These are phyloP conservation scores for Phlebopus sp. DNA, from an alignment of 1,284 basidiomycete species.

Conservation along the genomic window DNA sequence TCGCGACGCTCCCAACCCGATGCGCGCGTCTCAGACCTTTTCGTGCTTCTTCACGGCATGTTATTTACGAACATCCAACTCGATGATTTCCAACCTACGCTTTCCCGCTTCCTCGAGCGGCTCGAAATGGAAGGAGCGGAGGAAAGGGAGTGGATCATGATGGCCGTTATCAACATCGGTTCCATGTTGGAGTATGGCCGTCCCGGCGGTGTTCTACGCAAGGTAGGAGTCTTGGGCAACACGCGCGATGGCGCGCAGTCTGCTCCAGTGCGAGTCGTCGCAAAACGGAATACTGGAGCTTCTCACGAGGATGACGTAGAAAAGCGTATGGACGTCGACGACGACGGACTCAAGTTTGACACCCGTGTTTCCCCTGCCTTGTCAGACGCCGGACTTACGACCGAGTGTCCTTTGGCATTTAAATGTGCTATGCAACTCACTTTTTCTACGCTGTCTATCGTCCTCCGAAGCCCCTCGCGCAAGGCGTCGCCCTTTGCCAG, in stretches of 20 bases:
- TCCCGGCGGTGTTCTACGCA: slow-evolving; percentile 68
- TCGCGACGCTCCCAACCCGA: slow-evolving; percentile 73
- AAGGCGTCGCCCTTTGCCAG: slow-evolving; percentile 55
- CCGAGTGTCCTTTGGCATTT: slow-evolving; percentile 61
- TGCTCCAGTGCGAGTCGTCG: slow-evolving; percentile 44
- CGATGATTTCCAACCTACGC: slow-evolving; percentile 82
- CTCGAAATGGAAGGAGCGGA: slow-evolving; percentile 77
- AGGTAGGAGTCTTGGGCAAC: slow-evolving; percentile 45
- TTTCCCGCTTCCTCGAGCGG: slow-evolving; percentile 84
- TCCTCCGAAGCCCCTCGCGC: slow-evolving; percentile 64
- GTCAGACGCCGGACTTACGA: slow-evolving; percentile 32
- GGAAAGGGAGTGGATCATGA: slow-evolving; percentile 94
- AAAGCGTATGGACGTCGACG: slow-evolving; percentile 72
- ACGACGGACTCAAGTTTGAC: slow-evolving; percentile 32
- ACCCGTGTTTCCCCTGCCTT: slow-evolving; percentile 37
- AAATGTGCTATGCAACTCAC: slow-evolving; percentile 75
- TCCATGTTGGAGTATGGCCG: slow-evolving; percentile 87
- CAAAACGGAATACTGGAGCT: slow-evolving; percentile 35
- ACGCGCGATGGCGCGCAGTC: slow-evolving; percentile 35
- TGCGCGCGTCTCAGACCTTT: slow-evolving; percentile 77
- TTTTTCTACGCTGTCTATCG: slow-evolving; percentile 75
- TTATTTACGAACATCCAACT: slow-evolving; percentile 93
- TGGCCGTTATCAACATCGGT: slow-evolving; percentile 83
- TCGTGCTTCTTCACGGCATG: slow-evolving; percentile 92
- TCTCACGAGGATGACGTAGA: slow-evolving; percentile 43